Evolutionary conservation across 1,284 basidiomycete species (phyloP).

Genomic region (Cryptococcus hybrid): DNA sequence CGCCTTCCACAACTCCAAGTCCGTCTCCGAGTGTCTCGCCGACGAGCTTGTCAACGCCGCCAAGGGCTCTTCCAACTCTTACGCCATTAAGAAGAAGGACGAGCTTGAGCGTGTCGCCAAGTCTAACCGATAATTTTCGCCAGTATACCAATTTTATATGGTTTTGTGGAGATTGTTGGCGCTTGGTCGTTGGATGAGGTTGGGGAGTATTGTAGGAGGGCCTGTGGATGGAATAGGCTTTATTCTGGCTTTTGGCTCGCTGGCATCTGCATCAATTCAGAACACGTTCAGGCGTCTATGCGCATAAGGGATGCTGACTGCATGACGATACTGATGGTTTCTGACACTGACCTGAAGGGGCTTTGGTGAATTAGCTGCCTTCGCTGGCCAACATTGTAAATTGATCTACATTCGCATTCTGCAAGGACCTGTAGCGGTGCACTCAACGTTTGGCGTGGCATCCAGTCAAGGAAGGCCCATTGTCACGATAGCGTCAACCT

Average conservation of each 20-base stretch:
- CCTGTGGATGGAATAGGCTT: not conserved
- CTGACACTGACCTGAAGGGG: no score
- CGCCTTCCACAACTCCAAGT: slow-evolving; percentile 99
- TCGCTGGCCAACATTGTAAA: no score
- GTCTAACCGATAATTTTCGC: slow-evolving; percentile 82
- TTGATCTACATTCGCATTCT: no score
- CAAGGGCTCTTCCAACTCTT: slow-evolving; percentile 99
- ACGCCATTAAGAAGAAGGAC: slow-evolving; percentile 81
- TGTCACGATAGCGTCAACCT: no score
- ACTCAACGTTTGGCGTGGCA: no score
- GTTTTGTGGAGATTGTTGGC: not conserved
- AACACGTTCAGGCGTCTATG: no score
- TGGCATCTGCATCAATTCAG: not conserved
- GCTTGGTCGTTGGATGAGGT: not conserved
- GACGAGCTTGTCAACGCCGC: slow-evolving; percentile 99
- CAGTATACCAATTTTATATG: not conserved
- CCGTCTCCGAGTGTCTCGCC: slow-evolving; percentile 96
- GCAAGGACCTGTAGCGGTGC: no score
- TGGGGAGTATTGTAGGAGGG: not conserved
- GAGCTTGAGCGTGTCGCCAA: slow-evolving; percentile 98
- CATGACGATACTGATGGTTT: no score
- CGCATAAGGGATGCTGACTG: no score
- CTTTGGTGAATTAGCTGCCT: no score
- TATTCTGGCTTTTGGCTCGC: not conserved
- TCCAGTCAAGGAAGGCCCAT: no score